Conservation (phyloP, 2,329 filamentous ascomycete species). For the Penicillium sp. region DNA sequence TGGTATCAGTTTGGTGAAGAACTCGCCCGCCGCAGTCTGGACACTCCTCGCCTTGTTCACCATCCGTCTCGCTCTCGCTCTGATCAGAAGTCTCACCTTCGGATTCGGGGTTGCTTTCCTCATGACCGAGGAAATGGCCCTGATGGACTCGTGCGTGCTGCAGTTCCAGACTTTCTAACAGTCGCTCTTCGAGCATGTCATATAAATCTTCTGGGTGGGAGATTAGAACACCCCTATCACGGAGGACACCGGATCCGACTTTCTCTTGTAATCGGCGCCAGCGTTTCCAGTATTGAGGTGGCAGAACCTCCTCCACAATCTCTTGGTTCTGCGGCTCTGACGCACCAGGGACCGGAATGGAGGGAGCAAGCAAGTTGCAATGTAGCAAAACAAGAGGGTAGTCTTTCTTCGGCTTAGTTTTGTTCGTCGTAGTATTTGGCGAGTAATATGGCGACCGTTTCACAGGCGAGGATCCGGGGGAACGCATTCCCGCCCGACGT, state of each 20-base stretch:
- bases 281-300: conserved; percentile 44
- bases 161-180: conserved; percentile 61
- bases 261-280: conserved; percentile 58
- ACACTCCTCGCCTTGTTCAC: conserved; percentile 46
- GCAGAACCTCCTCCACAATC: conserved; percentile 52
- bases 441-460: conserved; percentile 39
- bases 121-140: conserved; percentile 55
- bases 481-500: conserved; percentile 32
- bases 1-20: conserved; percentile 46
- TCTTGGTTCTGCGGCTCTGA: conserved; percentile 37
- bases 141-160: conserved; percentile 56
- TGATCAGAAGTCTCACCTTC: conserved; percentile 27
- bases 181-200: conserved; percentile 61
- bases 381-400: conserved; percentile 62
- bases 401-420: conserved; percentile 44
- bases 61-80: conserved; percentile 37
- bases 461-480: conserved; percentile 31
- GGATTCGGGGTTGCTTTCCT: conserved; percentile 28
- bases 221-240: conserved; percentile 60
- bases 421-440: conserved; percentile 26
- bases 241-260: conserved; percentile 53
- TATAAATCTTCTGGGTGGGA: conserved; percentile 63
- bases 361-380: conserved; percentile 58
- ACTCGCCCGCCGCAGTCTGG: conserved; percentile 53
- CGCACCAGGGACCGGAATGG: conserved; percentile 48